A percentile compares a stretch with the other conserved stretches of the same genome.
phyloP scores from a whole-genome alignment of 2,329 filamentous ascomycete genomes.

The Fusarium dlaminii region DNA sequence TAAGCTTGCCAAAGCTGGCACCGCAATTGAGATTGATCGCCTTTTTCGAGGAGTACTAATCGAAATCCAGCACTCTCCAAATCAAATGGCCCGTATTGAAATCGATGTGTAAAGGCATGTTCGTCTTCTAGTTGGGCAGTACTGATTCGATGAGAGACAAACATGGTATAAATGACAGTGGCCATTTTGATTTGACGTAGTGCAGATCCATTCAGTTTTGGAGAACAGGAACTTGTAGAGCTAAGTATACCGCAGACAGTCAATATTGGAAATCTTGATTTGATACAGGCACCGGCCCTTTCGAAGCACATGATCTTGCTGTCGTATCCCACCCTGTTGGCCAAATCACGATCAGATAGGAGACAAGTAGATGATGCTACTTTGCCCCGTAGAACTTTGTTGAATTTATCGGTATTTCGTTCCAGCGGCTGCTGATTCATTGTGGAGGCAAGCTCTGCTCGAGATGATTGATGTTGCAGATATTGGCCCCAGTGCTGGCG shows the following conservation, averaged over 20 bases:
- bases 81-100: not conserved
- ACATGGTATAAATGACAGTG: not conserved
- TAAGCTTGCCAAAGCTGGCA: not conserved
- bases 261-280: not conserved
- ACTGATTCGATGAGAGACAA: not conserved
- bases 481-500: not conserved
- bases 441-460: not conserved
- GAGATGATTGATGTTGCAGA: not conserved
- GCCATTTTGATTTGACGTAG: rapidly evolving
- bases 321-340: rapidly evolving
- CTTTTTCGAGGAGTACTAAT: not conserved
- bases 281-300: not conserved
- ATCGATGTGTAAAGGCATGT: rapidly evolving
- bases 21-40: not conserved
- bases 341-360: rapidly evolving
- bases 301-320: not conserved
- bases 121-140: rapidly evolving
- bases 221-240: rapidly evolving
- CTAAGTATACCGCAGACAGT: not conserved
- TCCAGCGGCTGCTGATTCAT: not conserved
- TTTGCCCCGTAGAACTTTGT: not conserved
- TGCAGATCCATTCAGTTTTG: rapidly evolving
- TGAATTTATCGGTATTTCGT: rapidly evolving
- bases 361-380: not conserved
- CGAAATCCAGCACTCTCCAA: not conserved